Base-by-base conservation (phyloP, 1,139 yeast genomes). In the Wickerhamomyces sp. region DNA sequence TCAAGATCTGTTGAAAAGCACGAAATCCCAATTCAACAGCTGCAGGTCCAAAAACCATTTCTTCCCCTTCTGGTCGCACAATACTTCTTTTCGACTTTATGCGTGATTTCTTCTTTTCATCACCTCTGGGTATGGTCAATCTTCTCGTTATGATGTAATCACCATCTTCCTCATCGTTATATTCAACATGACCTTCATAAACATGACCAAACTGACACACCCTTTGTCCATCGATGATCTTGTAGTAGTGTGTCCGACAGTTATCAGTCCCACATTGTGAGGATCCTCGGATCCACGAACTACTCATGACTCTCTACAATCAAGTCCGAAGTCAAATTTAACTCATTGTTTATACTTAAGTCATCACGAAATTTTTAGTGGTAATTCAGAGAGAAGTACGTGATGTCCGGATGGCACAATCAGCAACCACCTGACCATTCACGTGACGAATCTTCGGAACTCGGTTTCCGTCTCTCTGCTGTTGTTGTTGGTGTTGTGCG, bases 121-220 rank as follows among this genome's bases (percentile, higher is more conserved):
- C n/a, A 42, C 36, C 57, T 6, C 55, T 61, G 0, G 70, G 67
- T 22, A 72, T 59, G 36, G 75, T 77, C 33, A 82, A 53, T 41
- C 84, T 62, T 50, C 75, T 66, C 8, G 85, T 78, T n/a, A 62
- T 61, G 3, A 67, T 67, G 30, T 54, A 56, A 13, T 58, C 56
- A 29, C 66, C 73, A 32, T 78, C 86, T 24, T 77, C 87, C 28
- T 84, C 95, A 50, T 83, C 89, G 44, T 82, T 81, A 47, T 75
- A 68, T 55, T 87, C 95, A 23, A 84, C 58, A 43, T 80, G 84
- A 27, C 91, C 89, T 45, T 82, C 91, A 58, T 75, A 74, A 15
- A 88, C 87, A 61, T 91, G 98, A 2, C 97, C 96, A 52, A 73
- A 82, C 52, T 85, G 89, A 55, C 98, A 91, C 16, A 87, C 79